These are phyloP conservation scores for Aethionema arabicum DNA, from an alignment of 345 rosid genomes.

Conservation along the genomic window DNA sequence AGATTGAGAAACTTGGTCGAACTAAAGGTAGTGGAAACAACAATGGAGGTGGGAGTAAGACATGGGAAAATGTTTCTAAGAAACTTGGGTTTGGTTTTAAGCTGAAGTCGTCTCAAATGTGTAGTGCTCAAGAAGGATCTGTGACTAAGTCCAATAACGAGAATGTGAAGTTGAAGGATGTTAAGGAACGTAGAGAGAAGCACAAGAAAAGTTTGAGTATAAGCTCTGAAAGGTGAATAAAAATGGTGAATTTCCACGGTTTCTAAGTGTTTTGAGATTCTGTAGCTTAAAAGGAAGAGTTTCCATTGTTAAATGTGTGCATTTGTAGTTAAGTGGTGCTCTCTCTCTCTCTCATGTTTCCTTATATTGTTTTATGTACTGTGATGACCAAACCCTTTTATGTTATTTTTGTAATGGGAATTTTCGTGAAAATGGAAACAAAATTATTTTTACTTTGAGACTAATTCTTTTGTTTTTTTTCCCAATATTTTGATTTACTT, in stretches of 20 bases:
- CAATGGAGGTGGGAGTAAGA: slow-evolving; percentile 43
- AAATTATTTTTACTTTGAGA: background rate
- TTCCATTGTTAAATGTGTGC: slow-evolving; percentile 32
- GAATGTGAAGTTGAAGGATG: slow-evolving; percentile 52
- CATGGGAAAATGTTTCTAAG: slow-evolving; percentile 60
- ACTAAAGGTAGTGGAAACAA: slow-evolving; percentile 27
- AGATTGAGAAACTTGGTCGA: slow-evolving; percentile 76
- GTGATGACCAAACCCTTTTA: background rate
- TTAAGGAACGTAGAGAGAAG: slow-evolving; percentile 54
- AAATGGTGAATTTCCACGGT: slow-evolving; percentile 24
- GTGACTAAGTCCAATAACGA: slow-evolving; percentile 62
- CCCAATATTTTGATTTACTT: too few species aligned
- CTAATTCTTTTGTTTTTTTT: too few species aligned
- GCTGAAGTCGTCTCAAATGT: slow-evolving; percentile 83
- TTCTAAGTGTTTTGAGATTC: slow-evolving; percentile 16
- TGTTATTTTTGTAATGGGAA: background rate
- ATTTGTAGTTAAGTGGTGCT: slow-evolving; percentile 29
- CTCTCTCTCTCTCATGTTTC: background rate
- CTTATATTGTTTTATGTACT: slow-evolving; percentile 16
- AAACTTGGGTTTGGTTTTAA: slow-evolving; percentile 68
- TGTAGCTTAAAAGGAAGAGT: slow-evolving; percentile 16
- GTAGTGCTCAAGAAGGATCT: slow-evolving; percentile 91
- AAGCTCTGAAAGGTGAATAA: slow-evolving; percentile 41
- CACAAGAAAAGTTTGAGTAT: slow-evolving; percentile 56
- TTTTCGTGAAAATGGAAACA: background rate